These are phyloP conservation scores for Thielaviopsis populi DNA, from an alignment of 2,329 filamentous ascomycete species.

Conservation along the genomic window DNA sequence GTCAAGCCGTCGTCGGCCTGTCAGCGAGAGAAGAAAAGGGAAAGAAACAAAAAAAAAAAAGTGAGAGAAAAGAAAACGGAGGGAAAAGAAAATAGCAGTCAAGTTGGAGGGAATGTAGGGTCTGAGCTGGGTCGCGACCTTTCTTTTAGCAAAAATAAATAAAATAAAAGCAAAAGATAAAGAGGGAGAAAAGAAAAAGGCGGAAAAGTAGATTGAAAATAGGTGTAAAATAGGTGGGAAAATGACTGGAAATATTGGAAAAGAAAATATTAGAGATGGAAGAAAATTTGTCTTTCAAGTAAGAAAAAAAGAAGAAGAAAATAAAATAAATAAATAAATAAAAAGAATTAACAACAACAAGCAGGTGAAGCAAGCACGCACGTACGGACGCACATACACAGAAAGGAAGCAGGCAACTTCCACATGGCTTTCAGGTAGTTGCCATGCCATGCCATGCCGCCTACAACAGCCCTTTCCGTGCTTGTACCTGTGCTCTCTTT, in stretches of 20 bases:
- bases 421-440: not conserved
- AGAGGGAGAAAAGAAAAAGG: not conserved
- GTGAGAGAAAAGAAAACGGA: not conserved
- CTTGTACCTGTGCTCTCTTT: no score
- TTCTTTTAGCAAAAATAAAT: not conserved
- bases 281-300: no score
- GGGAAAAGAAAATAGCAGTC: not conserved
- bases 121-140: not conserved
- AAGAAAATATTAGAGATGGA: no score
- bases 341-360: not conserved
- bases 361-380: no score
- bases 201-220: not conserved
- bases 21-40: not conserved
- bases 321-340: not conserved
- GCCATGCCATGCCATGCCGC: not conserved
- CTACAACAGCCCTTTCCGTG: not conserved
- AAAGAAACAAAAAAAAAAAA: slow-evolving; percentile 1
- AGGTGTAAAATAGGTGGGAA: no score
- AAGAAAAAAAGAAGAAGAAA: not conserved
- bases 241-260: no score
- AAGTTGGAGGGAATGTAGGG: not conserved
- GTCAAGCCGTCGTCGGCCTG: not conserved
- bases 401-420: not conserved
- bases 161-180: not conserved
- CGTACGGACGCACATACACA: no score